phyloP scores from a whole-genome alignment of 2,329 filamentous ascomycete species.

The Microascus cirrosus region DNA sequence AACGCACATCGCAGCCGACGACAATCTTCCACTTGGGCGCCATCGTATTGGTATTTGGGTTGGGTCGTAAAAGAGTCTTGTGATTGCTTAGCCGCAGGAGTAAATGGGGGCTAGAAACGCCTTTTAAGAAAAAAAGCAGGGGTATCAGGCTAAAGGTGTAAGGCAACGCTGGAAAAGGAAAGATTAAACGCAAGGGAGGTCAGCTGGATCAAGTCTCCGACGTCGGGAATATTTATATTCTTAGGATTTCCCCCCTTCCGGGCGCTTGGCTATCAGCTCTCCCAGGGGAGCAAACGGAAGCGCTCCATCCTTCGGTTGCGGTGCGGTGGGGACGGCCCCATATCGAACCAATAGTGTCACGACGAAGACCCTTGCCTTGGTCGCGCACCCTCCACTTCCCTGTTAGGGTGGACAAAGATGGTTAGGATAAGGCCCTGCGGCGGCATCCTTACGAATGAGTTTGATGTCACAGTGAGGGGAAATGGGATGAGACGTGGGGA shows the following conservation, averaged over 20 bases:
- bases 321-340: too few species aligned
- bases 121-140: background rate
- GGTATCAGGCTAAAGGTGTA: background rate
- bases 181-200: background rate
- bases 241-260: background rate
- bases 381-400: too few species aligned
- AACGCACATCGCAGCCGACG: conserved; percentile 41
- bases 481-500: too few species aligned
- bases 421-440: too few species aligned
- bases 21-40: conserved; percentile 39
- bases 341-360: too few species aligned
- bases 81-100: too few species aligned
- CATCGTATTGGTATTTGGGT: conserved; percentile 19
- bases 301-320: too few species aligned
- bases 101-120: background rate
- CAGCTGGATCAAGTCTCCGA: background rate
- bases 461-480: too few species aligned
- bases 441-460: too few species aligned
- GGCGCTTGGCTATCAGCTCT: background rate
- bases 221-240: background rate
- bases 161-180: background rate
- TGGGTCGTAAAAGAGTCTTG: background rate
- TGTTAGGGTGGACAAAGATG: too few species aligned
- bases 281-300: background rate
- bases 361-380: too few species aligned